A percentile compares a stretch with the other conserved stretches of the same genome.
Evolutionary conservation across 495 filamentous ascomycete genomes (phyloP).

Genomic region (Cercophora scortea): DNA sequence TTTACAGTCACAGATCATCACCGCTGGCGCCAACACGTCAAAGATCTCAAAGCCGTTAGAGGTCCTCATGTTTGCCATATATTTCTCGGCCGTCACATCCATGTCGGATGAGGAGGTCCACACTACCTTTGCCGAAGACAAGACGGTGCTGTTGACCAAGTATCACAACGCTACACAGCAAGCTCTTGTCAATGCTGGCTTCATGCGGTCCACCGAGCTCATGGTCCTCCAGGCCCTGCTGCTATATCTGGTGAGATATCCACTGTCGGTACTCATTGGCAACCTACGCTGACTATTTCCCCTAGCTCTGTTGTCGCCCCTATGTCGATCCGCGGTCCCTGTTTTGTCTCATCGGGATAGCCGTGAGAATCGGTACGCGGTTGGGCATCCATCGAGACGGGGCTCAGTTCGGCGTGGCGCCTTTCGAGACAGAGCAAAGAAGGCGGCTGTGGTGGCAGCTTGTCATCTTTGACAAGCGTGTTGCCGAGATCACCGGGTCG

Average conservation of each 20-base stretch:
- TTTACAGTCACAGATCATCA: conserved; percentile 45
- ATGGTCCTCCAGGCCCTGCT: conserved; percentile 47
- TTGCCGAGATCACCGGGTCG: conserved; percentile 57
- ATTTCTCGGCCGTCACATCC: conserved; percentile 44
- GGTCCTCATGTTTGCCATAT: conserved; percentile 51
- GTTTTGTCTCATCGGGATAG: conserved; percentile 53
- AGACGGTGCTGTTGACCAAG: conserved; percentile 31
- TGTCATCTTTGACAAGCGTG: conserved; percentile 54
- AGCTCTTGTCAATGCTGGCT: conserved; percentile 48
- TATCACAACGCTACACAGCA: conserved; percentile 46
- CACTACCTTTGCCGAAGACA: conserved; percentile 40
- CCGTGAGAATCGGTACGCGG: conserved; percentile 59
- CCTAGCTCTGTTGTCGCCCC: conserved; percentile 37
- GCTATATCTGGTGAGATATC: conserved; percentile 43
- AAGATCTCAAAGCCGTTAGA: conserved; percentile 43
- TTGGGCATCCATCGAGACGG: conserved; percentile 62
- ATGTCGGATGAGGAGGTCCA: conserved; percentile 45
- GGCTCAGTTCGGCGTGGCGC: conserved; percentile 48
- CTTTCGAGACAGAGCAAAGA: conserved; percentile 63
- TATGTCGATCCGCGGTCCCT: conserved; percentile 41
- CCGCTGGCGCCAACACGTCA: conserved; percentile 36
- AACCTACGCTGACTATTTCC: conserved; percentile 9
- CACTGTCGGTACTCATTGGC: not conserved
- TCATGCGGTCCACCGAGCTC: conserved; percentile 48
- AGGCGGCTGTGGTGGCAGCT: conserved; percentile 69